Base-by-base conservation (phyloP, 106 monocot genomes). In the Platanthera zijinensis region DNA sequence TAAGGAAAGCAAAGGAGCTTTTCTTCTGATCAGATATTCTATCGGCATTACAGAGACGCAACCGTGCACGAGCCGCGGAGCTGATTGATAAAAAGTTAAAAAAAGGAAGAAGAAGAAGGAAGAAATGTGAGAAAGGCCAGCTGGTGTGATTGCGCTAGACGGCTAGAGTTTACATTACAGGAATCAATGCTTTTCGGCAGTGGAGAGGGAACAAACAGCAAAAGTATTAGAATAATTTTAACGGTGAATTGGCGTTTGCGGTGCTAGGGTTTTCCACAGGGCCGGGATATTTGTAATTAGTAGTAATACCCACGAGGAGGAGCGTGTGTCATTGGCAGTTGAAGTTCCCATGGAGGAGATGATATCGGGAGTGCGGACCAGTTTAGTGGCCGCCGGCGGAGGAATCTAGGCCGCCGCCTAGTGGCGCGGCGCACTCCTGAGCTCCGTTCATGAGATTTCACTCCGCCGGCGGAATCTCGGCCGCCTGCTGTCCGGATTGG, bases 171-270 rank as follows among this genome's bases (percentile, higher is more conserved):
- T 70, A 76, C 76, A 76, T 30, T 39, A 32, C 48, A 76, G 59
- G 81, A 76, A 82, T 82, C 76, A 50, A 82, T 82, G 71, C 82
- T 50, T 70, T 12, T 52, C 15, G 30, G 82, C 48, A 82, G 72
- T 76, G 82, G 77, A 82, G 76, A 57, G 62, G 45, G 76, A 76
- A 82, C 82, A 74, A 53, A 46, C 51, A 70, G 56, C 48, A 22
- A 56, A 52, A 28, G 48, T 9, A 49, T 56, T 25, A 82, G 76
- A 82, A 82, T 82, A 82, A 51, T 71, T 77, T 72, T 50, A 22
- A 53, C 72, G 67, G 52, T 15, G 63, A 64, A 74, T 70, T 5
- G 48, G 48, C 45, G 25, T 47, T 70, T 70, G 46, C 70, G 25
- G 70, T 6, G 70, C 15, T 17, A 70, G 70, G 70, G 70, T 5